phyloP scores from a whole-genome alignment of 1,284 basidiomycete genomes.

The Puccinia horiana region DNA sequence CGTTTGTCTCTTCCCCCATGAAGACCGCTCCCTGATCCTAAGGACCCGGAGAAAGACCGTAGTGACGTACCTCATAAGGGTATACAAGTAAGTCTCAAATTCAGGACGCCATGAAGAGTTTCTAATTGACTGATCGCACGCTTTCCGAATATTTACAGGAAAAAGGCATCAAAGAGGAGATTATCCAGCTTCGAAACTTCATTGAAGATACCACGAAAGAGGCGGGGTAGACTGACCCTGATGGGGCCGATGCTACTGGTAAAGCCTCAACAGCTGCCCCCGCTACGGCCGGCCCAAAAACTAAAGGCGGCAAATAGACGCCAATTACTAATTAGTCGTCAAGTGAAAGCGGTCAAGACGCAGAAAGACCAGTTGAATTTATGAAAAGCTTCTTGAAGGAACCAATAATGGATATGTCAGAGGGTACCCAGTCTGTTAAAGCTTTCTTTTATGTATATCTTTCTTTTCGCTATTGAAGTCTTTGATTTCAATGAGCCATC shows the following conservation, averaged over 20 bases:
- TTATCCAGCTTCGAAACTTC: conserved; percentile 12
- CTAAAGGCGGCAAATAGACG: neutral
- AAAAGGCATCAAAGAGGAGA: conserved; percentile 4
- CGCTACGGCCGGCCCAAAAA: neutral
- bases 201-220: conserved; percentile 2
- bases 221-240: conserved; percentile 2
- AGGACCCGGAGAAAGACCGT: neutral
- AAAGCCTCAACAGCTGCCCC: neutral
- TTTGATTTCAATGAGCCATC: too few relatives aligned
- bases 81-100: conserved; percentile 28
- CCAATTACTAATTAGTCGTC: too few relatives aligned
- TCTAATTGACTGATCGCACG: neutral
- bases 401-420: too few relatives aligned
- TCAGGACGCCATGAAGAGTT: neutral
- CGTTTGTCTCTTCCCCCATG: neutral
- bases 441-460: too few relatives aligned
- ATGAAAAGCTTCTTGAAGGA: too few relatives aligned
- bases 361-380: too few relatives aligned
- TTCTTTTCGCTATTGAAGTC: too few relatives aligned
- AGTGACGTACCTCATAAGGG: conserved; percentile 25
- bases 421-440: too few relatives aligned
- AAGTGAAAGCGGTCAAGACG: too few relatives aligned
- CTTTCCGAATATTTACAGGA: neutral
- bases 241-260: neutral
- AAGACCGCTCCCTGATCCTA: conserved; percentile 25